Percentiles rank a stretch among this genome's conserved stretches.
Conservation (phyloP, 768 basidiomycete species). For the Kwoniella sp. region DNA sequence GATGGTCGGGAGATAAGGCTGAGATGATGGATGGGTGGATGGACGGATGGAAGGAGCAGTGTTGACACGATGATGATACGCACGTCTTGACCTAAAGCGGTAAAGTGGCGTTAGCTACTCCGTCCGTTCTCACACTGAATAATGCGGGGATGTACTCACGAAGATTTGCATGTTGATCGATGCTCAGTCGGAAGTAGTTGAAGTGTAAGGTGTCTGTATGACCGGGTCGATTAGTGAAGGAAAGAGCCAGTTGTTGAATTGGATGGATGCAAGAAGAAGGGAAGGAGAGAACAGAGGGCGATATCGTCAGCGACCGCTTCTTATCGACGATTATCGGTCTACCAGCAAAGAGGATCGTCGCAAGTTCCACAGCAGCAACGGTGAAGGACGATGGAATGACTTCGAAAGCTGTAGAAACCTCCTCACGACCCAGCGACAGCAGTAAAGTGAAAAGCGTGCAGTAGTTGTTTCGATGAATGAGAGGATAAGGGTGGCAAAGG, state of each 20-base stretch:
- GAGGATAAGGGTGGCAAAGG: constrained; percentile 14
- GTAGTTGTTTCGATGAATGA: constrained; percentile 2
- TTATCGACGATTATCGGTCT: not conserved
- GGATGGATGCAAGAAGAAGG: not conserved
- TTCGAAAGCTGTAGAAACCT: constrained; percentile 5
- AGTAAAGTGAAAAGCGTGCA: too few species aligned
- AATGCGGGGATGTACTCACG: constrained; percentile 52
- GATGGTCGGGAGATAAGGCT: not conserved
- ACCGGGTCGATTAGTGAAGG: not conserved
- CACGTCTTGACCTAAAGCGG: constrained; percentile 70
- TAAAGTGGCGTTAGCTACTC: constrained; percentile 8
- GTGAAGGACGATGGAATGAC: not conserved
- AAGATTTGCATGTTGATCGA: constrained; percentile 81
- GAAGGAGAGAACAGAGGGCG: constrained; percentile 1
- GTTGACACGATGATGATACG: constrained; percentile 49
- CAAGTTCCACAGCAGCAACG: too few species aligned
- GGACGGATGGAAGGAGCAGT: too few species aligned
- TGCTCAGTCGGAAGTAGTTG: not conserved
- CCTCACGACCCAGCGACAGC: too few species aligned
- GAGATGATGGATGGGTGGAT: not conserved
- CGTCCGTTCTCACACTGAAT: not conserved
- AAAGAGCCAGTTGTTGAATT: not conserved
- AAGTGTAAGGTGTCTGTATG: not conserved
- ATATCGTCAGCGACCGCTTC: constrained; percentile 2
- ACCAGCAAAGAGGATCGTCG: not conserved